Evolutionary conservation across 1,284 basidiomycete species (phyloP).

Genomic region (Veloporphyrellus conicus): DNA sequence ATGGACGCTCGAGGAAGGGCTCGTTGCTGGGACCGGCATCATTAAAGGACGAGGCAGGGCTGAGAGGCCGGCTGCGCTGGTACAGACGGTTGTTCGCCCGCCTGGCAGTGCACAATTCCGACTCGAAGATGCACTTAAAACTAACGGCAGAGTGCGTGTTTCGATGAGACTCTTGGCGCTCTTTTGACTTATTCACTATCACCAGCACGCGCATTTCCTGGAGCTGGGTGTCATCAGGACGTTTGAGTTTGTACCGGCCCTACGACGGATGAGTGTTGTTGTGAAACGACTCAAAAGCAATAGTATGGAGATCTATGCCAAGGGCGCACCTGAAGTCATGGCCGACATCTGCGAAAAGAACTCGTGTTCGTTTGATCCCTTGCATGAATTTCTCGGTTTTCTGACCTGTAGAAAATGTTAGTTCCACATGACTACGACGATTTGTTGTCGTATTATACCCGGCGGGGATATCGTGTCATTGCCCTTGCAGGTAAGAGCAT

Average conservation of each 20-base stretch:
- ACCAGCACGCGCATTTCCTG: conserved; percentile 87
- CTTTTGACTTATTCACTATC: conserved; percentile 9
- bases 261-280: conserved; percentile 96
- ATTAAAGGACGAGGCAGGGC: conserved; percentile 63
- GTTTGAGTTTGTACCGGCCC: conserved; percentile 93
- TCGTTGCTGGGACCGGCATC: conserved; percentile 61
- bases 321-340: conserved; percentile 99
- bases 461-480: conserved; percentile 96
- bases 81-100: conserved; percentile 95
- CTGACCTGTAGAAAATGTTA: conserved; percentile 32
- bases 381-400: not conserved
- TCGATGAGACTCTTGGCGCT: not conserved
- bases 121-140: conserved; percentile 88
- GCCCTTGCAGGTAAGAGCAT: conserved; percentile 97
- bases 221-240: conserved; percentile 95
- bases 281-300: conserved; percentile 92
- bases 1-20: conserved; percentile 95
- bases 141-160: conserved; percentile 61
- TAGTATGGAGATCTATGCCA: conserved; percentile 98
- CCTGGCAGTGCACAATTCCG: conserved; percentile 87
- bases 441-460: conserved; percentile 94
- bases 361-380: conserved; percentile 62
- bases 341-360: conserved; percentile 86
- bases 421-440: conserved; percentile 98
- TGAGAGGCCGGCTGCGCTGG: conserved; percentile 82